Base-by-base conservation (phyloP, 2,329 filamentous ascomycete genomes). In the Sporothrix dimorphospora region DNA sequence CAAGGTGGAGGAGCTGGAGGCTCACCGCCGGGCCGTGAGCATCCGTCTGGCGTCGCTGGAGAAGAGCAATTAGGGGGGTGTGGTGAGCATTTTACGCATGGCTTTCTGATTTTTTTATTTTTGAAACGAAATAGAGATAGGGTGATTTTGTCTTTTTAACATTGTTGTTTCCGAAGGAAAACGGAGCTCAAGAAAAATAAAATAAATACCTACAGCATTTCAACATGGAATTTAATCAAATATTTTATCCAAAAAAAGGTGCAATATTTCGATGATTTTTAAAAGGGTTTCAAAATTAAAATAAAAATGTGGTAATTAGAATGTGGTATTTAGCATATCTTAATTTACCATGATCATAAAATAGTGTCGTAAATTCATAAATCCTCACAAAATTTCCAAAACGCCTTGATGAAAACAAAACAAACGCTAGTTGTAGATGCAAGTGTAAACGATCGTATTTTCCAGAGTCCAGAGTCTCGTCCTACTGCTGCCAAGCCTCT, bases 1-100 rank as follows among this genome's bases (percentile, higher is more conserved):
- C 30, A 92, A 93, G 78, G 94, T 98, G 1, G 96, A 99, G 82
- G 93, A 97, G 80, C 85, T 99, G 40, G 95, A 99, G 81, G 96
- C 96, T 70, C 96, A 99, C 84, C 90, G 94, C 79, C 86, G 95
- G 70, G 92, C 97, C 0, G 93, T 97, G 3, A 90, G 96, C 78
- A 96, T 99, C 79, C 89, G 90, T 66, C 90, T 97, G 40, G 75
- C 74, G 3, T 71, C 34, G 3, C 45, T 75, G 68, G 71, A 74
- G n/a, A 55, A 70, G 59, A 57, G 24, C 19, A 8, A 21, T 49
- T 57, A 24, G 47, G 19, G 38, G 4, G 14, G 9, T 45, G 11
- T 21, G 4, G 30, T 30, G 24, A 12, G 47, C 7, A n/a, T 61
- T 38, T 27, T 7, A 55, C 45, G 14, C 19, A 27, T 12, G 19